Base-by-base conservation (phyloP, 2,329 filamentous ascomycete genomes). In the Lojkania enalia region DNA sequence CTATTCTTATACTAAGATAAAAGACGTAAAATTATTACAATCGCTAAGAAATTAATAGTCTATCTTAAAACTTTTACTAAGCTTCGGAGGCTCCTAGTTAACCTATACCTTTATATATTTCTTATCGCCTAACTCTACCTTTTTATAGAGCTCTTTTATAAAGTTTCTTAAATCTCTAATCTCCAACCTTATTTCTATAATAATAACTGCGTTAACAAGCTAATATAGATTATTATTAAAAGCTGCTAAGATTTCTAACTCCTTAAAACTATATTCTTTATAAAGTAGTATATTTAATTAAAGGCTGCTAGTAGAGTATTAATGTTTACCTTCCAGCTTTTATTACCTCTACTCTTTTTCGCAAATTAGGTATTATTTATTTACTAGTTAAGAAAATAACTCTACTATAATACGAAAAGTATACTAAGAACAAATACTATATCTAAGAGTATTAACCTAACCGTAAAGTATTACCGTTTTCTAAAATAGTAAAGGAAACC, bases 361-460 rank as follows among this genome's bases (percentile, higher is more conserved):
- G n/a, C n/a, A n/a, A n/a, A n/a, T n/a, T n/a, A n/a, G n/a, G 39
- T 14, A 41, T 4, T 33, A 5, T 23, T 32, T 5, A 41, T 41
- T 41, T 33, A 41, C 29, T 23, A 33, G 27, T 33, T 41, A 20
- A 41, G 4, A 29, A 16, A 41, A 41, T 33, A 19, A 33, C 21
- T 42, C 39, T 42, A 27, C 20, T 18, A 18, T 42, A 42, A 42
- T 19, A 36, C 20, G 11, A 35, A 42, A 36, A 35, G 31, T 42
- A 36, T 36, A 21, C 21, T 4, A 20, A 20, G 39, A 29, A 36
- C 21, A 18, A 36, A 42, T 42, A 23, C 31, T 35, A 29, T 21
- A 42, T 42, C 39, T 42, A 35, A 42, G 39, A 7, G 18, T 42
- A 29, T 42, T 16, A 3, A 42, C 30, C 39, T 20, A 31, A 36